phyloP scores from a whole-genome alignment of 805 yeast species.

The Yamadazyma nakazawae region DNA sequence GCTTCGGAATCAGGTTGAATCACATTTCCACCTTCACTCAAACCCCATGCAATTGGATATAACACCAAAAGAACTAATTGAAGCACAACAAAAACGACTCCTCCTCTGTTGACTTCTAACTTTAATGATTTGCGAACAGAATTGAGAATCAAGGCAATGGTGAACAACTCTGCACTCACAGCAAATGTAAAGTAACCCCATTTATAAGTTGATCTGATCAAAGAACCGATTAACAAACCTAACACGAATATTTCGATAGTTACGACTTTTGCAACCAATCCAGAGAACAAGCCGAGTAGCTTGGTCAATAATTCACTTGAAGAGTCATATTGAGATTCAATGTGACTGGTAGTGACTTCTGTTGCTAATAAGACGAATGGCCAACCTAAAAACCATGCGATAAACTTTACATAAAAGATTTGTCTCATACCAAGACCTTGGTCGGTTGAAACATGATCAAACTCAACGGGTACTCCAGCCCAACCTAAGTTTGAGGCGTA shows the following conservation, averaged over 20 bases:
- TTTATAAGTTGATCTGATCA: constrained; percentile 54
- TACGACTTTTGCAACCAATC: constrained; percentile 40
- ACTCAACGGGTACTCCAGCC: constrained; percentile 45
- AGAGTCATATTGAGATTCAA: constrained; percentile 30
- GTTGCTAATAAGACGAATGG: constrained; percentile 40
- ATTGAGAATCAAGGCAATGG: constrained; percentile 28
- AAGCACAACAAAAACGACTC: constrained; percentile 22
- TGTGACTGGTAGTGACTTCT: constrained; percentile 26
- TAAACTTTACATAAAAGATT: constrained; percentile 52
- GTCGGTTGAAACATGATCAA: constrained; percentile 42
- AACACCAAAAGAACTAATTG: constrained; percentile 45
- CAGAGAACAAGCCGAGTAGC: constrained; percentile 30
- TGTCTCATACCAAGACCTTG: constrained; percentile 40
- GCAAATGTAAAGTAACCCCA: constrained; percentile 70
- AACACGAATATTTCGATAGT: constrained; percentile 50
- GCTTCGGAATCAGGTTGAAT: constrained; percentile 58
- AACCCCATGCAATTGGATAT: constrained; percentile 50
- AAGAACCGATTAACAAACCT: constrained; percentile 53
- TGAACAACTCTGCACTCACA: constrained; percentile 40
- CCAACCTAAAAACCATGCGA: constrained; percentile 58
- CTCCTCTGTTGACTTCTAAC: constrained; percentile 10
- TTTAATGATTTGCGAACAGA: constrained; percentile 8
- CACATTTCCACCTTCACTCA: constrained; percentile 61
- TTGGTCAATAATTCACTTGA: constrained; percentile 24
- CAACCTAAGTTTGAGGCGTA: constrained; percentile 59